phyloP scores from a whole-genome alignment of 352 stramenopile genomes.

The Phytophthora litchii region DNA sequence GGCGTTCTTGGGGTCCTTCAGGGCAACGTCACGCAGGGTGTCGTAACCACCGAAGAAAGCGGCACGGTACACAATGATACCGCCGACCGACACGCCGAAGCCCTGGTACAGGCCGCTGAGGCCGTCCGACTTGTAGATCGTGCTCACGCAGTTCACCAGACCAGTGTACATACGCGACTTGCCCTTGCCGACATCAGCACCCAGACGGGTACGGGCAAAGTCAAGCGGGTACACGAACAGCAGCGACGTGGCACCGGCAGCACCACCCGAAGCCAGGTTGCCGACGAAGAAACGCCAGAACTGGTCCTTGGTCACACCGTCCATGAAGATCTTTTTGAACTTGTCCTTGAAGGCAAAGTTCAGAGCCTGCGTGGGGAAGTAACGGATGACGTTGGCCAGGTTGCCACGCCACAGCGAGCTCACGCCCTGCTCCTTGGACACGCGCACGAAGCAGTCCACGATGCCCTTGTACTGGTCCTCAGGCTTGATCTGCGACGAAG shows the following conservation, averaged over 20 bases:
- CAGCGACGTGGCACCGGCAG: constrained; percentile 96
- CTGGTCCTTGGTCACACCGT: constrained; percentile 93
- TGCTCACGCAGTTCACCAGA: constrained; percentile 96
- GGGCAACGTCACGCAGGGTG: constrained; percentile 92
- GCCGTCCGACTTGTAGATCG: constrained; percentile 94
- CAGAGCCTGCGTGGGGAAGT: constrained; percentile 92
- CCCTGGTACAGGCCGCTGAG: constrained; percentile 97
- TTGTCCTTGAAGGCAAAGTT: constrained; percentile 96
- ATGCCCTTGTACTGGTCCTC: constrained; percentile 94
- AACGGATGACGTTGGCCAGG: constrained; percentile 92
- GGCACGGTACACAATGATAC: constrained; percentile 99
- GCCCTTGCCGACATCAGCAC: constrained; percentile 96
- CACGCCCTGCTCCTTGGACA: constrained; percentile 90
- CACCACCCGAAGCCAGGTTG: constrained; percentile 98
- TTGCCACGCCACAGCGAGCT: constrained; percentile 93
- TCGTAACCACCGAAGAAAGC: constrained; percentile 99
- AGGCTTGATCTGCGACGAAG: constrained; percentile 90
- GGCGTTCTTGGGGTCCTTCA: constrained; percentile 86
- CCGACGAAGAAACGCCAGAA: constrained; percentile 98
- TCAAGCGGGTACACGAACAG: constrained; percentile 98
- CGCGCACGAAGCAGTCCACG: constrained; percentile 89
- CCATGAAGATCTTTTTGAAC: constrained; percentile 92
- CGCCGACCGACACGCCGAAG: constrained; percentile 98
- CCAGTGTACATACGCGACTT: constrained; percentile 98
- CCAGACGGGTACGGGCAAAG: constrained; percentile 98